Base-by-base conservation (phyloP, 306 rosid genomes). In the Trifolium repens region DNA sequence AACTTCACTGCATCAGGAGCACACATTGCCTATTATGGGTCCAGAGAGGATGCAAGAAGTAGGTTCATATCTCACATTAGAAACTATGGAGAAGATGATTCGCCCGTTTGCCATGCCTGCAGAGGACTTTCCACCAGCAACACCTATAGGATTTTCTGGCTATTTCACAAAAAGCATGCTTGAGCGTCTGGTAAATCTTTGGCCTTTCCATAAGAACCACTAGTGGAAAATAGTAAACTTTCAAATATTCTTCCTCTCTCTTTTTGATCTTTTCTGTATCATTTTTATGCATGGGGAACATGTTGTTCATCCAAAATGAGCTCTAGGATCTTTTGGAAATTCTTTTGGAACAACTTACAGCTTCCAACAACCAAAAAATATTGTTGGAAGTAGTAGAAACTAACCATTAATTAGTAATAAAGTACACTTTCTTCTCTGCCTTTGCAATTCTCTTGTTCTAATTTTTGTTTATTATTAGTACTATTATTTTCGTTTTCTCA, bases 81-180 rank as follows among this genome's bases (percentile, higher is more conserved):
- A 92, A 66, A 90, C 87, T 73, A 86, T 92, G 96, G 99, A 94
- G 81, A 85, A 47, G 78, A 90, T 94, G 99, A 59, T 92, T 79
- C 99, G 85, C 26, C 91, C 97, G n/a, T 94, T 94, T 71, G 99
- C 99, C 10, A 94, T 94, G 99, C 99, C 99, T 19, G 97, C 96
- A 0, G 99, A 94, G 86, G 99, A 94, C 83, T 94, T 94, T 75
- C 93, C 99, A 3, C 89, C 96, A 9, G 86, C 92, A 54, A 82
- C 87, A 52, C 99, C 97, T 8, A 93, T 83, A 1, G 96, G 94
- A 46, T 94, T 94, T 88, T 88, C 98, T 0, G 97, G 96, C 73
- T 94, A 94, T 79, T 94, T 94, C 89, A 71, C 96, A 3, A 94
- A 94, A 79, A 83, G 96, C 64, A 79, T 94, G 76, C 97, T 94